Evolutionary conservation across 208 protist genomes (phyloP).

Genomic region (Polymyxa betae): DNA sequence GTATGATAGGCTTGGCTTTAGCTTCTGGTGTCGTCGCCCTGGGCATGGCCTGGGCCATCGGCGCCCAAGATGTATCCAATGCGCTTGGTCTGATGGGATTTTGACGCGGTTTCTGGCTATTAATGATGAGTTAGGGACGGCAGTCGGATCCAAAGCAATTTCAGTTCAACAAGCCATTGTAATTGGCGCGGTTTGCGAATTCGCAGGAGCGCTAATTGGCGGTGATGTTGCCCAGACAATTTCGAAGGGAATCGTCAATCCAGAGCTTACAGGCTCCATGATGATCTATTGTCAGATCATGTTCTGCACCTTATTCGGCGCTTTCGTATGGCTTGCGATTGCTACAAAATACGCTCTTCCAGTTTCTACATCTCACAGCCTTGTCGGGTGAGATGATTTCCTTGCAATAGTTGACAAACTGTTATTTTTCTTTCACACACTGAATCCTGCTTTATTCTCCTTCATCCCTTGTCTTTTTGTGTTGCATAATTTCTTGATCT

Average conservation of each 20-base stretch:
- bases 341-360: constrained; percentile 53
- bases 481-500: not conserved
- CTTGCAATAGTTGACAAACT: not conserved
- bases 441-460: not conserved
- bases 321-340: constrained; percentile 56
- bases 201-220: constrained; percentile 52
- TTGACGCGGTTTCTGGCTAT: too few relatives aligned
- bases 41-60: constrained; percentile 58
- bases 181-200: constrained; percentile 59
- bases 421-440: constrained; percentile 24
- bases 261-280: not conserved
- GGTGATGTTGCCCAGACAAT: constrained; percentile 46
- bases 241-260: constrained; percentile 15
- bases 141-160: constrained; percentile 57
- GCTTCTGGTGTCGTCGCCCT: constrained; percentile 3
- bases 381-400: constrained; percentile 57
- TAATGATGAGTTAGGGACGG: too few relatives aligned
- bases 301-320: constrained; percentile 57
- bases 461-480: not conserved
- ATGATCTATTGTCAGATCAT: constrained; percentile 52
- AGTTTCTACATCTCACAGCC: constrained; percentile 54
- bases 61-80: constrained; percentile 59
- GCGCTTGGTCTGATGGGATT: too few relatives aligned
- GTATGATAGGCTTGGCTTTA: too few relatives aligned
- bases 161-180: constrained; percentile 55